A percentile compares a stretch with the other conserved stretches of the same genome.
These are phyloP conservation scores for Penicillium pancosmium DNA, from an alignment of 495 filamentous ascomycete genomes.

Conservation along the genomic window DNA sequence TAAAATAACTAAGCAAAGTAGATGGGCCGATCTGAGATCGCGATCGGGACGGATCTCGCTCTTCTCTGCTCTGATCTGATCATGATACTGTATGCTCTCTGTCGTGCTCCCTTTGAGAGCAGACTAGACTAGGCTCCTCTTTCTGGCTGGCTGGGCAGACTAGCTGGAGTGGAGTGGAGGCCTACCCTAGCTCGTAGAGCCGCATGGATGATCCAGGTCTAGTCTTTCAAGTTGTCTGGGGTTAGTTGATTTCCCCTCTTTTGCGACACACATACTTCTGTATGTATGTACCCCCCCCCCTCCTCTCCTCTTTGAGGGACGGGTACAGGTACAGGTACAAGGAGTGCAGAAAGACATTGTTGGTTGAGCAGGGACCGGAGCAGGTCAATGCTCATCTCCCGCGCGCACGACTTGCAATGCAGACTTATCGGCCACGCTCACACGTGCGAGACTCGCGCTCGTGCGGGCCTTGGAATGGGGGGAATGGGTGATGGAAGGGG, in stretches of 20 bases:
- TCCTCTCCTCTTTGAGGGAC: too few relatives aligned
- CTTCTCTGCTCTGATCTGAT: neutral
- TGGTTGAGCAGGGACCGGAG: too few relatives aligned
- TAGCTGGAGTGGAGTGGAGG: neutral
- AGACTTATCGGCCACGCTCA: neutral
- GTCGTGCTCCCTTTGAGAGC: neutral
- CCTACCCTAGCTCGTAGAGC: neutral
- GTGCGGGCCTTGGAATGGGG: neutral
- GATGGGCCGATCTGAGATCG: neutral
- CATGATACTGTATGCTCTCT: too few relatives aligned
- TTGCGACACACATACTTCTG: neutral
- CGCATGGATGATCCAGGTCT: conserved; percentile 11
- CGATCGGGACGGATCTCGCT: neutral
- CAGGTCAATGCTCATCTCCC: neutral
- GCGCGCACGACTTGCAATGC: neutral
- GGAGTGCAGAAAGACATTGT: neutral
- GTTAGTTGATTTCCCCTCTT: conserved; percentile 3
- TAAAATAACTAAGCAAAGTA: neutral
- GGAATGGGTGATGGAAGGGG: neutral
- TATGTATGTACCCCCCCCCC: too few relatives aligned
- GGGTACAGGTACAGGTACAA: too few relatives aligned
- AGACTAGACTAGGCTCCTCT: neutral
- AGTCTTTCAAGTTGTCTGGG: conserved; percentile 5
- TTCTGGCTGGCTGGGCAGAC: neutral
- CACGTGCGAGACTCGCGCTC: conserved; percentile 9